Percentiles rank a stretch among this genome's conserved stretches.
phyloP scores from a whole-genome alignment of 306 rosid species.

The Dalbergia cultrata region DNA sequence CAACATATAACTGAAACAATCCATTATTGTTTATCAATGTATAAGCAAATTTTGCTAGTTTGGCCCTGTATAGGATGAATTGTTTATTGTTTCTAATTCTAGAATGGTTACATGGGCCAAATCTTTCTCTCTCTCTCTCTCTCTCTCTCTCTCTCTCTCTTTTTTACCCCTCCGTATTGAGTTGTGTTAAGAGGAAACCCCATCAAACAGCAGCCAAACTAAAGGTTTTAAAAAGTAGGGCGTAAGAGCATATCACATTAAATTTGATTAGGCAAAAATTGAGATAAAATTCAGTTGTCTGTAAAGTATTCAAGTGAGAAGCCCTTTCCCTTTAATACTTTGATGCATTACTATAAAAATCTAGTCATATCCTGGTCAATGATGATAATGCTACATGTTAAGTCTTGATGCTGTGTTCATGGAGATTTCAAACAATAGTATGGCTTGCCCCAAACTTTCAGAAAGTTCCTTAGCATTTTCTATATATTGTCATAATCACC shows the following conservation, averaged over 20 bases:
- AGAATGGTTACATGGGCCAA: conserved; percentile 9
- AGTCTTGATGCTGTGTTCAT: too few species aligned
- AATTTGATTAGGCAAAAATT: conserved; percentile 5
- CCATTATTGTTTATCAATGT: neutral
- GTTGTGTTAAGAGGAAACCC: conserved; percentile 14
- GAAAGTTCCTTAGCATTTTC: too few species aligned
- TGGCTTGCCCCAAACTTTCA: too few species aligned
- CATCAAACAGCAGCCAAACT: neutral
- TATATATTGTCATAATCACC: too few species aligned
- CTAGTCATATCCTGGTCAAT: neutral
- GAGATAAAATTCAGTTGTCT: conserved; percentile 3
- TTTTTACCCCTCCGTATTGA: neutral
- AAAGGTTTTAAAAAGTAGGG: neutral
- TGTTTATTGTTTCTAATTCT: conserved; percentile 29
- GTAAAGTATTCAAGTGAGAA: conserved; percentile 27
- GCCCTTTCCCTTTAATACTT: conserved; percentile 14
- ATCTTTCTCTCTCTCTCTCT: neutral
- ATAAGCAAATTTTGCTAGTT: neutral
- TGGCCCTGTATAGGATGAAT: conserved; percentile 35
- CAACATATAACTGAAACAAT: conserved; percentile 20
- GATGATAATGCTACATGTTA: neutral
- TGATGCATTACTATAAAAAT: neutral
- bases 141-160: neutral
- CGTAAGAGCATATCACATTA: neutral
- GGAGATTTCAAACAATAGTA: too few species aligned